Percentiles rank a stretch among this genome's conserved stretches.
phyloP scores from a whole-genome alignment of 345 rosid genomes.

The Hibiscus mutabilis region DNA sequence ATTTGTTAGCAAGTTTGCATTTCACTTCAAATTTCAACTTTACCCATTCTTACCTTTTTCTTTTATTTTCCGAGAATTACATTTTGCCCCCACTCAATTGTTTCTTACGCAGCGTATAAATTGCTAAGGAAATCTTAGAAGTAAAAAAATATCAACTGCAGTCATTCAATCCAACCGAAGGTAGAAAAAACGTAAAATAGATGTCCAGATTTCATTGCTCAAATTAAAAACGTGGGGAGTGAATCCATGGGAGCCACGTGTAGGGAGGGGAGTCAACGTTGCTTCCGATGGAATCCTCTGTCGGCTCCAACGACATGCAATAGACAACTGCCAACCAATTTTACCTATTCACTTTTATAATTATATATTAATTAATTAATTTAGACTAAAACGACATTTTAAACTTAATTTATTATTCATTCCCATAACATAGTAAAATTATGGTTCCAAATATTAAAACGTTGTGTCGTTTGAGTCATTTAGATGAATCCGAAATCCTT shows the following conservation, averaged over 20 bases:
- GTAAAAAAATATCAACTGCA: background rate
- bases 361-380: no score
- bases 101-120: background rate
- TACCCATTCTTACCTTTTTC: background rate
- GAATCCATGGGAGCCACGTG: no score
- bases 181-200: background rate
- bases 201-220: background rate
- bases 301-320: no score
- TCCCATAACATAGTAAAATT: no score
- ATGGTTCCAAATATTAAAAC: no score
- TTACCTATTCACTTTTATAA: no score
- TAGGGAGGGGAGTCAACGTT: no score
- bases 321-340: no score
- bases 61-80: background rate
- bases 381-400: no score
- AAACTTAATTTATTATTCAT: no score
- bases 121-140: background rate
- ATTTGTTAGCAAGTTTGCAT: background rate
- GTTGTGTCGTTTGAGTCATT: background rate
- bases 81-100: background rate
- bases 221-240: no score
- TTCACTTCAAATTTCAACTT: background rate
- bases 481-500: background rate
- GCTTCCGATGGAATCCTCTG: no score
- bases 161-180: background rate